A percentile compares a stretch with the other conserved stretches of the same genome.
These are phyloP conservation scores for Lactarius psammicola DNA, from an alignment of 768 basidiomycete species.

Conservation along the genomic window DNA sequence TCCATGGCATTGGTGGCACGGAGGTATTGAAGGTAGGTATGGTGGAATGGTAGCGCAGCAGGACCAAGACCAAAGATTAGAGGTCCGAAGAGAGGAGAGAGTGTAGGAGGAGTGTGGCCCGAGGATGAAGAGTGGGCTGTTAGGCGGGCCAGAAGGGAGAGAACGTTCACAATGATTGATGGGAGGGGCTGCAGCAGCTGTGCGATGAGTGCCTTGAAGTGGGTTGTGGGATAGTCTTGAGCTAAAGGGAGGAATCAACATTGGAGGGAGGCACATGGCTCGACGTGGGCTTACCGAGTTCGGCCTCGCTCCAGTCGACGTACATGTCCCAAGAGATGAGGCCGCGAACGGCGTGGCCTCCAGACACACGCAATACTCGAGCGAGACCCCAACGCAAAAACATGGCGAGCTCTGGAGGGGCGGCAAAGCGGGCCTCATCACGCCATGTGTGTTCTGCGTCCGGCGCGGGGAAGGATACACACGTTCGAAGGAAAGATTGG, in stretches of 20 bases:
- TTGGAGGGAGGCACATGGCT: neutral
- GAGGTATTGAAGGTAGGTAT: conserved; percentile 68
- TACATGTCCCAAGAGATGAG: conserved; percentile 86
- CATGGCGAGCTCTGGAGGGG: conserved; percentile 88
- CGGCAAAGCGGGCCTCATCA: conserved; percentile 81
- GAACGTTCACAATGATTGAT: conserved; percentile 61
- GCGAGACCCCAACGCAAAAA: conserved; percentile 90
- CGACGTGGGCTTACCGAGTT: conserved; percentile 60
- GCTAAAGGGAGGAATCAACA: conserved; percentile 39
- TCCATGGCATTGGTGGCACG: conserved; percentile 85
- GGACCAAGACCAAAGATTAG: conserved; percentile 80
- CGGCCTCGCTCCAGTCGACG: conserved; percentile 73
- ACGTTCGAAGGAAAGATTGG: conserved; percentile 73
- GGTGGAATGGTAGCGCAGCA: conserved; percentile 50
- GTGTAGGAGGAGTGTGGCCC: conserved; percentile 87
- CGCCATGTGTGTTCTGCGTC: conserved; percentile 60
- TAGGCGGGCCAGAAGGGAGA: conserved; percentile 79
- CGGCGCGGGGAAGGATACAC: conserved; percentile 34
- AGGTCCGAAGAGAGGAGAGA: conserved; percentile 88
- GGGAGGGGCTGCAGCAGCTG: conserved; percentile 53
- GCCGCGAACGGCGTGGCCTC: conserved; percentile 75
- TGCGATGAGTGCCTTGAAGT: conserved; percentile 69
- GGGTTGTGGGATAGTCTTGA: conserved; percentile 62
- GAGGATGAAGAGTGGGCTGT: conserved; percentile 81
- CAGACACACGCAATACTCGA: conserved; percentile 67